Evolutionary conservation across 306 rosid genomes (phyloP).

Genomic region (Cucurbita pepo): DNA sequence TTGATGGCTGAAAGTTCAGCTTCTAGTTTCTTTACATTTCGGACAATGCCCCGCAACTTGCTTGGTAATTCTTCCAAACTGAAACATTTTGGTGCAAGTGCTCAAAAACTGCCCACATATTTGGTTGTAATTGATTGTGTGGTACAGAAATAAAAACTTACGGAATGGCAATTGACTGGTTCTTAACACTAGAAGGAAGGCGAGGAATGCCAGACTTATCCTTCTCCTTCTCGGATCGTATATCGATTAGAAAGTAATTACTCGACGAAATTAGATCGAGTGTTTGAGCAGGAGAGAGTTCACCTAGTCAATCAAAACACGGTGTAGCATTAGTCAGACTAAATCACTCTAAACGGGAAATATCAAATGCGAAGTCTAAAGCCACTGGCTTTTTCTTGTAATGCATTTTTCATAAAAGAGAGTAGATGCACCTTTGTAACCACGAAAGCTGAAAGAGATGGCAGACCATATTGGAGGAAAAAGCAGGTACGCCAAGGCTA

Average conservation of each 20-base stretch:
- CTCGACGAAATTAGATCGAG: slow-evolving; percentile 59
- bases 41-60: slow-evolving; percentile 64
- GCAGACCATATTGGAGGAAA: slow-evolving; percentile 78
- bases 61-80: slow-evolving; percentile 81
- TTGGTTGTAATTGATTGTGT: background rate
- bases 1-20: slow-evolving; percentile 79
- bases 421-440: slow-evolving; percentile 54
- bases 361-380: no score
- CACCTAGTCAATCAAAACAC: no score
- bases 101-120: background rate
- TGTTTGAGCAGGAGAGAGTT: slow-evolving; percentile 68
- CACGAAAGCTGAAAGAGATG: slow-evolving; percentile 58
- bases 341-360: no score
- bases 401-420: slow-evolving; percentile 7
- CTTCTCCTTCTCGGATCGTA: slow-evolving; percentile 82
- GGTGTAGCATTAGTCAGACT: no score
- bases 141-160: slow-evolving; percentile 25
- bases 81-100: slow-evolving; percentile 5
- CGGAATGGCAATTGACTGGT: slow-evolving; percentile 65
- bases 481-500: slow-evolving; percentile 51
- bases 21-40: slow-evolving; percentile 69
- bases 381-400: background rate
- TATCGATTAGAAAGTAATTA: slow-evolving; percentile 48
- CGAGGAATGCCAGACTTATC: slow-evolving; percentile 6
- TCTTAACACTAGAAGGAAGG: slow-evolving; percentile 73